phyloP scores from a whole-genome alignment of 1,284 basidiomycete species.

The Kwoniella shivajii region DNA sequence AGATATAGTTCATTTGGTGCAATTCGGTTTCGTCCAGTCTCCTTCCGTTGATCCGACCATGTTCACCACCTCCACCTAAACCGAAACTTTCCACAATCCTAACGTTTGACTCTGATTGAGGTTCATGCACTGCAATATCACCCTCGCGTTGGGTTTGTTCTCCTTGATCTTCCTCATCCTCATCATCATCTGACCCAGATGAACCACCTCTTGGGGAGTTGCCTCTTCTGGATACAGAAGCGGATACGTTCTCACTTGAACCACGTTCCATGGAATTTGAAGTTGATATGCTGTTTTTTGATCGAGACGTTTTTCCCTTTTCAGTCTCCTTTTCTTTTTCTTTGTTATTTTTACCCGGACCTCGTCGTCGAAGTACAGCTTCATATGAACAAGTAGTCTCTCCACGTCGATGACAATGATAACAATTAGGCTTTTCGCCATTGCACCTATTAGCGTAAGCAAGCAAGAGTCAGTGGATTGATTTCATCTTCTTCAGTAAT shows the following conservation, averaged over 20 bases:
- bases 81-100: not conserved
- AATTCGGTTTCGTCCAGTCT: conserved; percentile 1
- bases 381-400: conserved; percentile 29
- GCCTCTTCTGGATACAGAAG: not conserved
- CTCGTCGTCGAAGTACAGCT: conserved; percentile 23
- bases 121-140: not conserved
- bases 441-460: too few species aligned
- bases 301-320: not conserved
- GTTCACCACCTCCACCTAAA: conserved; percentile 2
- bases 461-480: not conserved
- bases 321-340: conserved; percentile 8
- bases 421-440: conserved; percentile 29
- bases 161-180: not conserved
- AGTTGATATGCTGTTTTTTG: not conserved
- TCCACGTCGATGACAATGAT: conserved; percentile 23
- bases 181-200: not conserved
- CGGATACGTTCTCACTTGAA: not conserved
- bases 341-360: conserved; percentile 31
- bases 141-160: not conserved
- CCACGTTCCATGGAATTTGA: not conserved
- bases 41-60: not conserved
- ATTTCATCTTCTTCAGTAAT: conserved; percentile 1
- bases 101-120: not conserved
- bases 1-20: conserved; percentile 3
- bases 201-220: not conserved